Evolutionary conservation across 305 asterid species (phyloP).

Genomic region (Fraxinus sp.): DNA sequence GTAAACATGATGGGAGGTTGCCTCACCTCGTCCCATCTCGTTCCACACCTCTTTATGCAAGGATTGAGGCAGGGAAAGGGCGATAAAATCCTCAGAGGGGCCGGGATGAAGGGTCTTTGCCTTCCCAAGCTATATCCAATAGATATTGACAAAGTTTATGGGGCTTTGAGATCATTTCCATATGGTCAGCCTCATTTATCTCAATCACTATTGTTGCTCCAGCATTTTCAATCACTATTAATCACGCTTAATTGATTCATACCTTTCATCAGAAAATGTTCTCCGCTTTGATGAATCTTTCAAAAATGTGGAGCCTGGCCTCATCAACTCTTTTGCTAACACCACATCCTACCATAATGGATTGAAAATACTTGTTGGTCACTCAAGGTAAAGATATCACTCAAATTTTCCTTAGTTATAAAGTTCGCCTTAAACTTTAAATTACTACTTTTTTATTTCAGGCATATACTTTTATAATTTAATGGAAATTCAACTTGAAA

Average conservation of each 20-base stretch:
- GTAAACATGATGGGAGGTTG: too few relatives aligned
- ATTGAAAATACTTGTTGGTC: background rate
- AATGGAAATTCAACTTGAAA: too few relatives aligned
- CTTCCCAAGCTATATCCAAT: background rate
- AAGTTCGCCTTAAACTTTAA: background rate
- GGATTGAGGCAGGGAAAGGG: too few relatives aligned
- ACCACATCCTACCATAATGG: constrained; percentile 17
- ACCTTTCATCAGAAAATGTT: constrained; percentile 12
- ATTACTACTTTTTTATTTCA: background rate
- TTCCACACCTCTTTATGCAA: too few relatives aligned
- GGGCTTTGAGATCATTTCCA: background rate
- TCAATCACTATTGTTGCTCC: background rate
- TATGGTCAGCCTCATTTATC: background rate
- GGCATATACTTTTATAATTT: background rate
- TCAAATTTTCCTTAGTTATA: background rate
- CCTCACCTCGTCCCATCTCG: background rate
- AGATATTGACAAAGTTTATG: background rate
- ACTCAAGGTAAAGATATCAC: background rate
- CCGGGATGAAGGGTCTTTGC: too few relatives aligned
- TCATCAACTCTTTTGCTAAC: constrained; percentile 16
- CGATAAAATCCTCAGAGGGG: too few relatives aligned
- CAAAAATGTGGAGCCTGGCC: constrained; percentile 14
- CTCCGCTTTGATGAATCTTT: constrained; percentile 7
- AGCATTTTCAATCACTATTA: constrained; percentile 18
- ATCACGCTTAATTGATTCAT: background rate